Evolutionary conservation across 2,329 filamentous ascomycete genomes (phyloP).

Genomic region (Stagonosporopsis vannaccii): DNA sequence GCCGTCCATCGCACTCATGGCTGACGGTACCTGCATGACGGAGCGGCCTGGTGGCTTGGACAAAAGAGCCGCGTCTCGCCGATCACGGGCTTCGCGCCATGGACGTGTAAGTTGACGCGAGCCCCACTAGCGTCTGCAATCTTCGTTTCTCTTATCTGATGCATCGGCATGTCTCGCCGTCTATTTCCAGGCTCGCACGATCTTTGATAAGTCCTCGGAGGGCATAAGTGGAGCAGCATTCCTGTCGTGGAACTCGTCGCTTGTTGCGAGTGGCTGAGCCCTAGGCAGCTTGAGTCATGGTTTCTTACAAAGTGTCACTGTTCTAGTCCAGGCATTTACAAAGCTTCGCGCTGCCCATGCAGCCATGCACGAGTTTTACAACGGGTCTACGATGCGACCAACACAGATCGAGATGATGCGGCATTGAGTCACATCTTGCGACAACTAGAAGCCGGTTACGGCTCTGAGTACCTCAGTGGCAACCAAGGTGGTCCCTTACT

Average conservation of each 20-base stretch:
- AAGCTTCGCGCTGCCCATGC: background rate
- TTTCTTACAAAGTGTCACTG: slow-evolving; percentile 15
- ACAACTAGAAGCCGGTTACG: background rate
- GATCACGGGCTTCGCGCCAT: slow-evolving; percentile 18
- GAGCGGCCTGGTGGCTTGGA: background rate
- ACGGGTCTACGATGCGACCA: background rate
- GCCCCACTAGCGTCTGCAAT: background rate
- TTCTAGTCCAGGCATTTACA: slow-evolving; percentile 13
- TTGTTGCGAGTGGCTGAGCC: slow-evolving; percentile 5
- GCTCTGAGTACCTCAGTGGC: slow-evolving; percentile 8
- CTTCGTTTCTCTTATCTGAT: background rate
- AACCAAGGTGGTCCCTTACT: background rate
- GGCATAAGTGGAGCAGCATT: slow-evolving; percentile 8
- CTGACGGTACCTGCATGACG: slow-evolving; percentile 16
- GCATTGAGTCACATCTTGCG: background rate
- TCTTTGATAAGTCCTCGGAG: background rate
- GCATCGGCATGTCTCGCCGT: slow-evolving; percentile 8
- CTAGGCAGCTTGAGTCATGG: slow-evolving; percentile 11
- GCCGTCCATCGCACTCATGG: background rate
- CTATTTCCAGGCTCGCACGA: slow-evolving; percentile 2
- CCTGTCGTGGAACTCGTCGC: slow-evolving; percentile 1
- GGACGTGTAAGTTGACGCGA: slow-evolving; percentile 18
- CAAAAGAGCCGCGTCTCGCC: slow-evolving; percentile 12
- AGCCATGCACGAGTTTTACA: background rate
- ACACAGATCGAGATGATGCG: slow-evolving; percentile 1